Base-by-base conservation (phyloP, 202 grass and related monocot species). In the Digitaria exilis region DNA sequence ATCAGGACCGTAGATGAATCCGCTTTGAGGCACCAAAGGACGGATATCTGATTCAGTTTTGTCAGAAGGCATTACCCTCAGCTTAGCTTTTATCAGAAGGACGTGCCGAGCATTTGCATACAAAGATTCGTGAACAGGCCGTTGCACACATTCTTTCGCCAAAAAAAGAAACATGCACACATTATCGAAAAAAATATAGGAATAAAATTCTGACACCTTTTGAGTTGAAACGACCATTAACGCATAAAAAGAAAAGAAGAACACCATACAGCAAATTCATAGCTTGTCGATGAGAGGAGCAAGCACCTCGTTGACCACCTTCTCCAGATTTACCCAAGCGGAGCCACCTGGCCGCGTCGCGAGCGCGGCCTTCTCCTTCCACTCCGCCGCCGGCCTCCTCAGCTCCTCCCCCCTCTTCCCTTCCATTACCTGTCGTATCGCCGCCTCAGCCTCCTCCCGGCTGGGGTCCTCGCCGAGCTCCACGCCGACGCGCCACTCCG, bases 251-350 rank as follows among this genome's bases (percentile, higher is more conserved):
- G 16, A 71, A 29, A 4, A 49, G 8, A 5, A 49, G 2, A 21
- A 12, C 8, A 39, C 5, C 17, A 65, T 3, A 4, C 39, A 70
- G 4, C 24, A 9, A 48, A 70, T 17, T 45, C 45, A 34, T 26
- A 18, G 13, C 31, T 41, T 41, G 8, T 56, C 1, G 2, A 51
- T 34, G 6, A 54, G 12, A 32, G 69, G 30, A 59, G 75, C 14
- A 30, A 84, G 7, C 6, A 88, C 85, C 29, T 78, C 85, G 8
- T 43, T 4, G 0, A 82, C 71, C 25, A 91, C 2, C 57, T 10
- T 85, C 8, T 91, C 82, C 0, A 82, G 37, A 30, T 91, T 91
- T 1, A 34, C 15, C 44, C 77, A 88, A 1, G 89, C 79, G 11
- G 76, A 35, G 0, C 82, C 82, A 15, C 65, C n/a, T 0, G 82